phyloP scores from a whole-genome alignment of 1,139 yeast species.

The Zygosaccharomyces sapae region DNA sequence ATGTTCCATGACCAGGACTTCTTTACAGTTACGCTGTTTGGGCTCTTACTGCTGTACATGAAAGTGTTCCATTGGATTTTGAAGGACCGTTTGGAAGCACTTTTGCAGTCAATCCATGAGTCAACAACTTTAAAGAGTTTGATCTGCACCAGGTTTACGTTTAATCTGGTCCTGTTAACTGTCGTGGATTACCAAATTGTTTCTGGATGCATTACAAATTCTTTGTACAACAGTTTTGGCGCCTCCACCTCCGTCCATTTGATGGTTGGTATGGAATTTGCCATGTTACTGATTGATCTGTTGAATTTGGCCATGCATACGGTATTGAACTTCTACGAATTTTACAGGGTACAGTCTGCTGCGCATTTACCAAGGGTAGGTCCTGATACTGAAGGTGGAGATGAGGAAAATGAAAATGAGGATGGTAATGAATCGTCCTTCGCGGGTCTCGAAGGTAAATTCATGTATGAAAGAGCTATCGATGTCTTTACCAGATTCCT shows the following conservation, averaged over 20 bases:
- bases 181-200: conserved; percentile 52
- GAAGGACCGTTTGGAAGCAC: conserved; percentile 56
- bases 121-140: conserved; percentile 36
- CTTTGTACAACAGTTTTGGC: conserved; percentile 21
- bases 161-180: conserved; percentile 44
- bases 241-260: conserved; percentile 51
- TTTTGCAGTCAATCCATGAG: conserved; percentile 40
- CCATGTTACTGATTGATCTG: conserved; percentile 57
- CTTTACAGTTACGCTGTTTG: conserved; percentile 41
- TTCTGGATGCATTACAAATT: conserved; percentile 44
- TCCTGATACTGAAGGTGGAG: conserved; percentile 13
- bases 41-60: conserved; percentile 47
- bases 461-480: conserved; percentile 53
- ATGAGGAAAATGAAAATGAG: conserved; percentile 9
- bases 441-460: conserved; percentile 65
- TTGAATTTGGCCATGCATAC: conserved; percentile 36
- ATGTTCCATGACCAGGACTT: conserved; percentile 56
- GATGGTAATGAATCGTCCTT: conserved; percentile 31
- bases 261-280: conserved; percentile 72
- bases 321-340: conserved; percentile 55
- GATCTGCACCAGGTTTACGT: conserved; percentile 38
- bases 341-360: conserved; percentile 29
- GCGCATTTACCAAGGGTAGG: conserved; percentile 2
- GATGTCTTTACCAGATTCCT: conserved; percentile 49
- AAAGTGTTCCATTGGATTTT: conserved; percentile 75